These are phyloP conservation scores for Hyaloscypha finlandica DNA, from an alignment of 495 filamentous ascomycete species.

Conservation along the genomic window DNA sequence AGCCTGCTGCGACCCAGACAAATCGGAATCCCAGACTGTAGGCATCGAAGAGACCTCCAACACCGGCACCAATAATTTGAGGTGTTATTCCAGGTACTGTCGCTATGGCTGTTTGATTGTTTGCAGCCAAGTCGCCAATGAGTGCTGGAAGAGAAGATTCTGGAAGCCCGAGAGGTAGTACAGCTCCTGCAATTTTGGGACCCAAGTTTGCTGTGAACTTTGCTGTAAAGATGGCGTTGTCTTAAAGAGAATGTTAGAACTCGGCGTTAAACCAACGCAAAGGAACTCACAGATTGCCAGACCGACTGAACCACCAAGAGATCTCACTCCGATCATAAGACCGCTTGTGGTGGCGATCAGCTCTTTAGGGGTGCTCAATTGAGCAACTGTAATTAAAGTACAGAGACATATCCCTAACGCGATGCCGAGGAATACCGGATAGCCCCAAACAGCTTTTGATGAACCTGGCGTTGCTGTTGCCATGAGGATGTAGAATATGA, in stretches of 20 bases:
- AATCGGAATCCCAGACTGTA: constrained; percentile 1
- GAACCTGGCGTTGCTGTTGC: constrained; percentile 25
- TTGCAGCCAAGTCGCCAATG: constrained; percentile 21
- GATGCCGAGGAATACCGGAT: constrained; percentile 35
- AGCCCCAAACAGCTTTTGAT: constrained; percentile 33
- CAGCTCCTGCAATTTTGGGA: constrained; percentile 11
- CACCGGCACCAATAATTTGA: constrained; percentile 19
- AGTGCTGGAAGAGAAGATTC: constrained; percentile 21
- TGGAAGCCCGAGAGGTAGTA: constrained; percentile 24
- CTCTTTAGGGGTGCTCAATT: constrained; percentile 37
- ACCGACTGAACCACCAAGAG: constrained; percentile 37
- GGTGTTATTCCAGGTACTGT: constrained; percentile 29
- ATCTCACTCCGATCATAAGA: constrained; percentile 36
- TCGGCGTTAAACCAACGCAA: too few species aligned
- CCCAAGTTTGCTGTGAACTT: constrained; percentile 23
- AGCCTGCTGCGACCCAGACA: constrained; percentile 16
- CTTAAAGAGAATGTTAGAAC: not conserved
- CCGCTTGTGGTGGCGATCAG: constrained; percentile 38
- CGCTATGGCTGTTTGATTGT: constrained; percentile 21
- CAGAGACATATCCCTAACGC: constrained; percentile 35
- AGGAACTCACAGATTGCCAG: constrained; percentile 32
- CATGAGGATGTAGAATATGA: constrained; percentile 31
- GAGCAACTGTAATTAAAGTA: constrained; percentile 36
- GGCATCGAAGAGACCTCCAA: constrained; percentile 3
- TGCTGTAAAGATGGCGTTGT: constrained; percentile 20